Conservation (phyloP, 176 grass and related monocot species). For the Rhynchospora breviuscula region DNA sequence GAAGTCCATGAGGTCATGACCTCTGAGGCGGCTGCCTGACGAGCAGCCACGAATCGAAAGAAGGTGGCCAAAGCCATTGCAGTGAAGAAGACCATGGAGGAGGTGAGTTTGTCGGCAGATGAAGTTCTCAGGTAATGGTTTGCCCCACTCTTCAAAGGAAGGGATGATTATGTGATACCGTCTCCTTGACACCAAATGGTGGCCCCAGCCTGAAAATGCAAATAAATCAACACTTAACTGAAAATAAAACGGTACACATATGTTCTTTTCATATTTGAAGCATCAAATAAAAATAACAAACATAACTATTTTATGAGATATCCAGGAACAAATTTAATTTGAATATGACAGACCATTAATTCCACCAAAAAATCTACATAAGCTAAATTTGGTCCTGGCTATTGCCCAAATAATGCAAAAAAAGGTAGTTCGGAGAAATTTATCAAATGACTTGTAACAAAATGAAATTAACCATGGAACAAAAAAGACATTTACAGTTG, state of each 20-base stretch:
- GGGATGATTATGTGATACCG: slow-evolving; percentile 91
- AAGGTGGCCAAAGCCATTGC: slow-evolving; percentile 92
- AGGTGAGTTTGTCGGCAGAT: slow-evolving; percentile 47
- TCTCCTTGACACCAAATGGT: slow-evolving; percentile 80
- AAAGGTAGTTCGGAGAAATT: neutral
- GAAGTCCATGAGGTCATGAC: slow-evolving; percentile 72
- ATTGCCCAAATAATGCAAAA: neutral
- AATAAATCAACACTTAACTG: neutral
- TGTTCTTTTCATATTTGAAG: neutral
- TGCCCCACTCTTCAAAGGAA: slow-evolving; percentile 43
- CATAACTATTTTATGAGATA: neutral
- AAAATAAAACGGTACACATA: neutral
- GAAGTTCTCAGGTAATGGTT: slow-evolving; percentile 30
- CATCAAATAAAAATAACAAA: neutral
- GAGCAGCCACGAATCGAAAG: slow-evolving; percentile 39
- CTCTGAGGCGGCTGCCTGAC: slow-evolving; percentile 37
- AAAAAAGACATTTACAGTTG: neutral
- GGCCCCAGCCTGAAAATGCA: slow-evolving; percentile 23
- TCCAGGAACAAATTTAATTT: neutral
- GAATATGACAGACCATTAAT: neutral
- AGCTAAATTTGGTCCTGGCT: neutral
- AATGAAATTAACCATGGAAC: neutral
- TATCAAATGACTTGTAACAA: neutral
- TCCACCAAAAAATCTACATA: neutral
- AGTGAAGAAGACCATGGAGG: slow-evolving; percentile 78